Evolutionary conservation across 768 basidiomycete genomes (phyloP), one percentile per base, ranked within the genome.

Genomic region (Cystoderma amianthinum): DNA sequence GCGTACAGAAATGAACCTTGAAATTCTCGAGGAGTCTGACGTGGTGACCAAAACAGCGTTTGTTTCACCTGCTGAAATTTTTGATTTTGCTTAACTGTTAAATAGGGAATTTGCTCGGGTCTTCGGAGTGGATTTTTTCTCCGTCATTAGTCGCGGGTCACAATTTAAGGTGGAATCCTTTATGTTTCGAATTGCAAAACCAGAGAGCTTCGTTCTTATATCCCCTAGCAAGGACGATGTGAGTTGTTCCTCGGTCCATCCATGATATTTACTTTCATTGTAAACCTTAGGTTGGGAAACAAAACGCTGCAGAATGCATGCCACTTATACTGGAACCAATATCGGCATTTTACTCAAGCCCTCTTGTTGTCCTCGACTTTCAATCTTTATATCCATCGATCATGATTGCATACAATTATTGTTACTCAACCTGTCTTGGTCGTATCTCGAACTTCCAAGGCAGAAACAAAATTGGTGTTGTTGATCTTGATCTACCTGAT

Each of bases 161-260:
- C 96, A 99, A 54, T 98, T 92, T 71, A 99, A 98, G 63, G 96
- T 98, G 19, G 96, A 99, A 64, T 93, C 93, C 0, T 95, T 99
- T 65, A 85, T 99, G 85, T 94, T 96, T 59, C 82, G 94, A 15
- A 92, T 98, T 36, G 88, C 89, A 13, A 98, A 98, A 59, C 93
- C 96, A 0, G 96, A 98, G 58, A 87, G 75, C 48, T 93, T 93
- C 49, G 76, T 97, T 16, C 66, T 99, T 3, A 65, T 95, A 10
- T 97, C 95, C 0, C 96, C 96, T 0, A 94, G 83, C 47, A 85
- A 80, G 59, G 67, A 73, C 42, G 86, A 96, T 58, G 94, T 93
- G 45, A 44, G 76, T 49, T 19, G 22, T 16, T 18, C 4, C 20
- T 58, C n/a, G 3, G 18, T 37, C 32, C 23, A 35, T 19, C 10